A percentile compares a stretch with the other conserved stretches of the same genome.
Conservation (phyloP, 225 moss, liverwort and hornwort genomes). For the Thuidium tamariscinum region DNA sequence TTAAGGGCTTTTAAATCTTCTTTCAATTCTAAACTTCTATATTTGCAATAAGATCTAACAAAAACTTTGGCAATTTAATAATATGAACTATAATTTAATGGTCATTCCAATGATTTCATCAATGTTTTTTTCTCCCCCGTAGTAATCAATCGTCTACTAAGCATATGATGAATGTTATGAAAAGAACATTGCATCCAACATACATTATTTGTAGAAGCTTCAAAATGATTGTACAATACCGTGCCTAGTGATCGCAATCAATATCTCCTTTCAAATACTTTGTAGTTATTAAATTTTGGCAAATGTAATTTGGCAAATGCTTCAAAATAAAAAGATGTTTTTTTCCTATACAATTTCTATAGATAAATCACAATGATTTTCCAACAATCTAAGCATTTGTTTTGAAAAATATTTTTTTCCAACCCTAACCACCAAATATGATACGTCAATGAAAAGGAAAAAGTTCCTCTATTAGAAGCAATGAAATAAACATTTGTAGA, state of each 20-base stretch:
- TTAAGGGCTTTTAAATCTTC: background rate
- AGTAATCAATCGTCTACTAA: background rate
- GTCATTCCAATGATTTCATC: background rate
- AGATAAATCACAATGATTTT: background rate
- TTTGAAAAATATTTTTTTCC: background rate
- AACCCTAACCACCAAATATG: fast-evolving
- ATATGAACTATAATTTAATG: background rate
- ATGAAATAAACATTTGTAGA: background rate
- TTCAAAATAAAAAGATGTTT: background rate
- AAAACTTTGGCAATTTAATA: background rate
- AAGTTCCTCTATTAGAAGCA: too few relatives aligned
- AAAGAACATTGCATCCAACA: background rate
- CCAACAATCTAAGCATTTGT: background rate
- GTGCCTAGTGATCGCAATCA: fast-evolving
- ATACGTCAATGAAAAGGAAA: background rate
- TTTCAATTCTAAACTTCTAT: background rate
- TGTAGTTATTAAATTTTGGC: background rate
- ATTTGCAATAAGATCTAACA: background rate
- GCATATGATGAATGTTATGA: background rate
- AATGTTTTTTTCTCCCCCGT: fast-evolving
- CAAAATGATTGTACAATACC: fast-evolving
- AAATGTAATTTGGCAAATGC: background rate
- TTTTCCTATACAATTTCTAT: background rate
- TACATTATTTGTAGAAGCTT: background rate
- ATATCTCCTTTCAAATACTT: fast-evolving